Percentiles rank a stretch among this genome's conserved stretches.
phyloP scores from a whole-genome alignment of 176 grass and related monocot genomes.

The Puccinellia tenuiflora region DNA sequence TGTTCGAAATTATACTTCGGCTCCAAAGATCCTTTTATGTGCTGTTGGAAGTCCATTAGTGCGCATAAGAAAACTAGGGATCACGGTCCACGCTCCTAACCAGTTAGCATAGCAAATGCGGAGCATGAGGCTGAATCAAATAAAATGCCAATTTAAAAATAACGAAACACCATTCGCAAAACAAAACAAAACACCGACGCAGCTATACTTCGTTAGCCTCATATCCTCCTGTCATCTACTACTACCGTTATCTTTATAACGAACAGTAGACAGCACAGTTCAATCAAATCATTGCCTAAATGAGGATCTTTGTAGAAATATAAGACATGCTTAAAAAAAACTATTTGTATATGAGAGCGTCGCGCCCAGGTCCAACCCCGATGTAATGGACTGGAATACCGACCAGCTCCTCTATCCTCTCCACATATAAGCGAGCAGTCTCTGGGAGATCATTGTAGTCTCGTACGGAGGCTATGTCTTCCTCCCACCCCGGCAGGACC shows the following conservation, averaged over 20 bases:
- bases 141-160: too few species aligned
- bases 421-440: constrained; percentile 59
- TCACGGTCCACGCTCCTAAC: not conserved
- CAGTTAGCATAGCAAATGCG: not conserved
- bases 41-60: not conserved
- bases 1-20: not conserved
- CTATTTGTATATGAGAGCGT: constrained; percentile 90
- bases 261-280: not conserved
- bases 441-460: constrained; percentile 68
- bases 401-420: constrained; percentile 88
- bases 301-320: not conserved
- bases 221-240: not conserved
- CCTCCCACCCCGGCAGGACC: constrained; percentile 71
- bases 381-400: constrained; percentile 85
- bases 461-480: constrained; percentile 65
- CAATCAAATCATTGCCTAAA: not conserved
- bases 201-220: not conserved
- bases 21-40: not conserved
- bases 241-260: not conserved
- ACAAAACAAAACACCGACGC: not conserved
- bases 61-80: not conserved
- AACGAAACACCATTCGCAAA: too few species aligned
- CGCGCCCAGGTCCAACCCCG: constrained; percentile 77
- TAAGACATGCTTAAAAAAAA: not conserved
- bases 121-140: not conserved